Conservation (phyloP, 1,284 basidiomycete genomes). For the Trichosporon sp. region DNA sequence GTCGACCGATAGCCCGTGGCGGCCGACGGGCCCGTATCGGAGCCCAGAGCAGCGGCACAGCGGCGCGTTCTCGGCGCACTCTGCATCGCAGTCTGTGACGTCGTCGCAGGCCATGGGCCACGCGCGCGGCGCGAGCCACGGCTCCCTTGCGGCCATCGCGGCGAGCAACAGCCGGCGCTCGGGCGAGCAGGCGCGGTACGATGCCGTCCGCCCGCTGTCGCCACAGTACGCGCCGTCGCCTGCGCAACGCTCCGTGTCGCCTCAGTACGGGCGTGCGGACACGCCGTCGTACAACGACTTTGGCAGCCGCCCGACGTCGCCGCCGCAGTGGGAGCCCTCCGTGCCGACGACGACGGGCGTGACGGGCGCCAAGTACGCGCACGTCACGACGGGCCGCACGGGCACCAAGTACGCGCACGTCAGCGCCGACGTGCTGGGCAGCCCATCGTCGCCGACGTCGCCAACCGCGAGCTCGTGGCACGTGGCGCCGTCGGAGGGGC, state of each 20-base stretch:
- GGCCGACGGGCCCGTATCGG: neutral
- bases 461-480: neutral
- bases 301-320: neutral
- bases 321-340: neutral
- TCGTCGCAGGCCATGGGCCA: neutral
- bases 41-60: neutral
- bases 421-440: neutral
- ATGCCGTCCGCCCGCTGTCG: neutral
- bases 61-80: neutral
- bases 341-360: neutral
- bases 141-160: neutral
- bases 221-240: neutral
- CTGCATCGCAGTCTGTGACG: neutral
- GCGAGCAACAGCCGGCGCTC: neutral
- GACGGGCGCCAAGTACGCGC: neutral
- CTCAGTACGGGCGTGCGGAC: neutral
- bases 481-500: neutral
- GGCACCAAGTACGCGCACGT: neutral
- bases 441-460: neutral
- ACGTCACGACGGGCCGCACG: neutral
- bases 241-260: neutral
- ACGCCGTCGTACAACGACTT: neutral
- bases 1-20: neutral
- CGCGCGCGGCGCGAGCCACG: neutral
- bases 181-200: neutral